A percentile compares a stretch with the other conserved stretches of the same genome.
Conservation (phyloP, 306 rosid genomes). For the Cucumis cinereus region DNA sequence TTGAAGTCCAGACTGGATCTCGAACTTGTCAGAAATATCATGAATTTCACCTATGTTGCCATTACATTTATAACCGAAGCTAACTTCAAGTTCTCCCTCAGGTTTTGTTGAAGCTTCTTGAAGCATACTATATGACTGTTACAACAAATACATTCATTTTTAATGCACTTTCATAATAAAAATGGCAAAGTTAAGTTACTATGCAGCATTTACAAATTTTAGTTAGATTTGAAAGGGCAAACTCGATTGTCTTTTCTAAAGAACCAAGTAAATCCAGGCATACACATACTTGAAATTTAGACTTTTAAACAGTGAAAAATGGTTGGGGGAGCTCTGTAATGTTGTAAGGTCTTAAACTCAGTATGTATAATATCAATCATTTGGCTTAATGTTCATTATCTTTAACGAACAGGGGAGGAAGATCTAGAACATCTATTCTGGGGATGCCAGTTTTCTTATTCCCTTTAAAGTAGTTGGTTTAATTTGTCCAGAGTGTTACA, state of each 20-base stretch:
- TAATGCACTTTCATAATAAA: background rate
- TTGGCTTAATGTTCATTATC: background rate
- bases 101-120: constrained; percentile 36
- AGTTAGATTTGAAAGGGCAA: background rate
- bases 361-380: background rate
- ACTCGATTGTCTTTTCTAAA: background rate
- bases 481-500: background rate
- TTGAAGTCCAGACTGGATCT: constrained; percentile 34
- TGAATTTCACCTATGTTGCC: constrained; percentile 24
- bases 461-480: background rate
- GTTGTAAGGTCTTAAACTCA: background rate
- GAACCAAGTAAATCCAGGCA: background rate
- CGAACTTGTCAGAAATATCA: constrained; percentile 23
- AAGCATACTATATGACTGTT: constrained; percentile 15
- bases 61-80: constrained; percentile 93
- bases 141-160: constrained; percentile 8
- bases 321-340: no score
- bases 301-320: background rate
- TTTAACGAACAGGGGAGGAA: no score
- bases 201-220: background rate
- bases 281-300: background rate
- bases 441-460: background rate
- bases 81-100: constrained; percentile 76
- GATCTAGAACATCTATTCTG: background rate
- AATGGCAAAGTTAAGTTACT: background rate